Conservation (phyloP, 306 rosid species). For the apple (Malus domestica) region DNA sequence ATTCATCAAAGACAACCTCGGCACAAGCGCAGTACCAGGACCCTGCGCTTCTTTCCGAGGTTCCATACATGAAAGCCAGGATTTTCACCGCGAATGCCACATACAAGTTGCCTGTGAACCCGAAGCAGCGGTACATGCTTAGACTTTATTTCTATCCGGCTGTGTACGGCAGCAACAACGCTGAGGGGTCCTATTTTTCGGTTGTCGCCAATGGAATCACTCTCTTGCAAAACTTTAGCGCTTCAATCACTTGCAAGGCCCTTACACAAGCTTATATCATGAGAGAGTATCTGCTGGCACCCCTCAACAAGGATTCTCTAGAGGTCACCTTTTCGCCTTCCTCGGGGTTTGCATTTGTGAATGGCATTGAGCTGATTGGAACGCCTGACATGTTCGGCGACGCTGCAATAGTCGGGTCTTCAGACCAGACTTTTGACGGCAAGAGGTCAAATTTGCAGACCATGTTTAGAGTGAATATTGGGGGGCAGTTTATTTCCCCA, state of each 20-base stretch:
- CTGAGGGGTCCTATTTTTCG: slow-evolving; percentile 23
- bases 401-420: slow-evolving; percentile 15
- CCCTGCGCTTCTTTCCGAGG: slow-evolving; percentile 31
- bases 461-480: slow-evolving; percentile 34
- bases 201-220: slow-evolving; percentile 27
- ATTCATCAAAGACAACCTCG: slow-evolving; percentile 6
- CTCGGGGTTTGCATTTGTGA: slow-evolving; percentile 35
- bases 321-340: slow-evolving; percentile 28
- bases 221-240: slow-evolving; percentile 38
- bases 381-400: slow-evolving; percentile 23
- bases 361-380: slow-evolving; percentile 35
- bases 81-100: slow-evolving; percentile 31
- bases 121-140: slow-evolving; percentile 26
- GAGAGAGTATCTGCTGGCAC: slow-evolving; percentile 28
- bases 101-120: slow-evolving; percentile 28
- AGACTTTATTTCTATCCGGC: slow-evolving; percentile 47
- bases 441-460: slow-evolving; percentile 26
- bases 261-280: slow-evolving; percentile 37
- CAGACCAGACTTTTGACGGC: slow-evolving; percentile 16
- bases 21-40: slow-evolving; percentile 33
- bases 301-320: slow-evolving; percentile 10
- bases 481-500: slow-evolving; percentile 35
- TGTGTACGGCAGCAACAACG: slow-evolving; percentile 29
- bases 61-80: slow-evolving; percentile 41
- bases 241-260: slow-evolving; percentile 31